Conservation (phyloP, 371 early-diverging fungal genomes). For the Apophysomyces variabilis region DNA sequence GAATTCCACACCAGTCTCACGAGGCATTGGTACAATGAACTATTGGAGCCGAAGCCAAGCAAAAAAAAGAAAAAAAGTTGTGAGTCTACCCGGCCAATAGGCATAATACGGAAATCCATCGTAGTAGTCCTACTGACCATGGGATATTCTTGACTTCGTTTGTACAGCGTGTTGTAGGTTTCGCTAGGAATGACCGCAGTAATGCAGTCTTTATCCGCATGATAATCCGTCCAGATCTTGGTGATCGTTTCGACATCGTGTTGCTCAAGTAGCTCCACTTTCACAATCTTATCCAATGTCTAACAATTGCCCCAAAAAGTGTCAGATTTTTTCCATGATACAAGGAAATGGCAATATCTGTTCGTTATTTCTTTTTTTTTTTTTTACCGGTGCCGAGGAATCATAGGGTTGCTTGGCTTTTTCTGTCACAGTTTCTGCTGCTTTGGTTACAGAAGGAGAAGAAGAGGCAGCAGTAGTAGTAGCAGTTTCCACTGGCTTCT, state of each 20-base stretch:
- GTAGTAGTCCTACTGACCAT: conserved; percentile 53
- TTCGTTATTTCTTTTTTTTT: conserved; percentile 26
- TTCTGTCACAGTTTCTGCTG: conserved; percentile 36
- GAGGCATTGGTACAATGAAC: conserved; percentile 90
- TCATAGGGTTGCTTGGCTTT: conserved; percentile 42
- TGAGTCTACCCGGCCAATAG: background rate
- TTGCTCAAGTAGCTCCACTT: conserved; percentile 68
- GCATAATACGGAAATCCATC: too few relatives aligned
- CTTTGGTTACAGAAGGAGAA: conserved; percentile 26
- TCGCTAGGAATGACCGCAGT: conserved; percentile 79
- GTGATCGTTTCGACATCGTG: conserved; percentile 70
- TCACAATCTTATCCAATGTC: conserved; percentile 81
- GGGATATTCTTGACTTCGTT: conserved; percentile 71
- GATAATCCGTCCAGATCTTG: conserved; percentile 87
- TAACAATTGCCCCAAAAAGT: conserved; percentile 14
- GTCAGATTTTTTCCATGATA: background rate
- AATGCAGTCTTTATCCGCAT: conserved; percentile 68
- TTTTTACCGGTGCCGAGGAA: conserved; percentile 55
- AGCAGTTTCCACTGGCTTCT: conserved; percentile 19
- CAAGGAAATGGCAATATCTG: background rate
- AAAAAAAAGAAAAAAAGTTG: background rate
- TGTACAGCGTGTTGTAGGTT: conserved; percentile 71
- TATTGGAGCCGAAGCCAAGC: conserved; percentile 22
- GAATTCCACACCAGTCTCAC: conserved; percentile 86
- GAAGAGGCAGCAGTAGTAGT: conserved; percentile 16